These are phyloP conservation scores for Boletellus emodensis DNA, from an alignment of 768 basidiomycete species.

Conservation along the genomic window DNA sequence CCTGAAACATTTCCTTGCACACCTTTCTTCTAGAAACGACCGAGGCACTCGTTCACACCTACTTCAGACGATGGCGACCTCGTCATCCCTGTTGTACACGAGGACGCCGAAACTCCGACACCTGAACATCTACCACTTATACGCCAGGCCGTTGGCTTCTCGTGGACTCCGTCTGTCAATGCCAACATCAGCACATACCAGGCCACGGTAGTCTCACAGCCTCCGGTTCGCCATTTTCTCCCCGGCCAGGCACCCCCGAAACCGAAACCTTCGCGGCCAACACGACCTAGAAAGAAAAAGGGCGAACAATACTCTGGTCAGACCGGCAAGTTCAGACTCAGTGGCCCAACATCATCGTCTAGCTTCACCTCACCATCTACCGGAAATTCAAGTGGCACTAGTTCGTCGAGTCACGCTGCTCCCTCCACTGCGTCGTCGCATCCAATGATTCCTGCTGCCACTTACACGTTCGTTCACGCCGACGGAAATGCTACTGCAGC, in stretches of 20 bases:
- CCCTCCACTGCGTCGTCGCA: not conserved
- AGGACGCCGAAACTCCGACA: slow-evolving; percentile 43
- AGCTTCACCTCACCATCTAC: slow-evolving; percentile 32
- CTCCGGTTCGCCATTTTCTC: slow-evolving; percentile 37
- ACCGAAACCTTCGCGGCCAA: slow-evolving; percentile 26
- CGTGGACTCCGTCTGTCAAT: slow-evolving; percentile 30
- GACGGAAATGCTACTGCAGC: slow-evolving; percentile 6
- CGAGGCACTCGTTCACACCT: slow-evolving; percentile 50
- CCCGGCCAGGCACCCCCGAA: slow-evolving; percentile 47
- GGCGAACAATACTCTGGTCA: slow-evolving; percentile 42
- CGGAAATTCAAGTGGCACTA: slow-evolving; percentile 4
- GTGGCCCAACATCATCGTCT: slow-evolving; percentile 24
- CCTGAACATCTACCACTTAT: slow-evolving; percentile 47
- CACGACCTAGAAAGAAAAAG: slow-evolving; percentile 30
- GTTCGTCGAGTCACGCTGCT: not conserved
- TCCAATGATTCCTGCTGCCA: slow-evolving; percentile 1
- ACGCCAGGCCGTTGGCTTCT: slow-evolving; percentile 57
- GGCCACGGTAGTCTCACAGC: slow-evolving; percentile 20
- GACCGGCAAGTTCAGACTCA: slow-evolving; percentile 47
- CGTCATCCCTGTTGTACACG: slow-evolving; percentile 36
- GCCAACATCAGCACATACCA: slow-evolving; percentile 30
- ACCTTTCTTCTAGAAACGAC: slow-evolving; percentile 32
- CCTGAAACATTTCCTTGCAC: not conserved
- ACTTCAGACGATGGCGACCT: slow-evolving; percentile 47
- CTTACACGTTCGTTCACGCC: not conserved